Percentiles rank a stretch among this genome's conserved stretches.
Evolutionary conservation across 768 basidiomycete species (phyloP).

Genomic region (Boletales sp.): DNA sequence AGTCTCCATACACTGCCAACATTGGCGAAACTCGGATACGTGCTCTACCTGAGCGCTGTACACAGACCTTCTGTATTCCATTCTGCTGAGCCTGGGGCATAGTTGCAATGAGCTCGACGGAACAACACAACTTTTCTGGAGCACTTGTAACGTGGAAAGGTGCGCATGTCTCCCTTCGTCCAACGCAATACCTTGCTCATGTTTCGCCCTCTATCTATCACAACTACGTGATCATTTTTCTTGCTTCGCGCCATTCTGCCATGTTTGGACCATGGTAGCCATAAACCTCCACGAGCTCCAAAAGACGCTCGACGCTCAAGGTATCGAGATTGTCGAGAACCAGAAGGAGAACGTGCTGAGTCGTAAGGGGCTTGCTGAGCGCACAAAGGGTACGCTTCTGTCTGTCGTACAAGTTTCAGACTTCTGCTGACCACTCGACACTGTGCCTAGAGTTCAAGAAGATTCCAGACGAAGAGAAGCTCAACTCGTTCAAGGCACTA

Average conservation of each 20-base stretch:
- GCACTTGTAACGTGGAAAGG: conserved; percentile 93
- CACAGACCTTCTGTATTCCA: too few relatives aligned
- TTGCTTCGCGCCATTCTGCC: not conserved
- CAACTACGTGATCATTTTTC: not conserved
- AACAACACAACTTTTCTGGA: conserved; percentile 82
- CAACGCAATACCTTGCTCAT: conserved; percentile 3
- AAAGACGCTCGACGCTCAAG: conserved; percentile 88
- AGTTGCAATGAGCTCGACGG: conserved; percentile 32
- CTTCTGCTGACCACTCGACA: not conserved
- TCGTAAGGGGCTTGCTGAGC: conserved; percentile 90
- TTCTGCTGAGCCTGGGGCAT: too few relatives aligned
- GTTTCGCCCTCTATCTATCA: not conserved
- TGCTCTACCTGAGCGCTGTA: too few relatives aligned
- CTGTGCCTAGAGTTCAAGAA: conserved; percentile 83
- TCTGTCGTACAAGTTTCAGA: not conserved
- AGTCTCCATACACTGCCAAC: too few relatives aligned
- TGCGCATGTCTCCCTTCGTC: conserved; percentile 27
- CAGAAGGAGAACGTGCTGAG: conserved; percentile 97
- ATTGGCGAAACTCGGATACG: too few relatives aligned
- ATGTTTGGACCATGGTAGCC: conserved; percentile 39
- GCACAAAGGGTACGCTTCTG: conserved; percentile 72
- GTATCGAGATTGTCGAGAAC: conserved; percentile 94
- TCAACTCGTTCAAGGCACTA: conserved; percentile 82
- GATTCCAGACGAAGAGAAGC: conserved; percentile 86
- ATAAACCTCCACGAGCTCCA: conserved; percentile 89